Evolutionary conservation across 2,329 filamentous ascomycete species (phyloP).

Genomic region (Epichloe coenophiala): DNA sequence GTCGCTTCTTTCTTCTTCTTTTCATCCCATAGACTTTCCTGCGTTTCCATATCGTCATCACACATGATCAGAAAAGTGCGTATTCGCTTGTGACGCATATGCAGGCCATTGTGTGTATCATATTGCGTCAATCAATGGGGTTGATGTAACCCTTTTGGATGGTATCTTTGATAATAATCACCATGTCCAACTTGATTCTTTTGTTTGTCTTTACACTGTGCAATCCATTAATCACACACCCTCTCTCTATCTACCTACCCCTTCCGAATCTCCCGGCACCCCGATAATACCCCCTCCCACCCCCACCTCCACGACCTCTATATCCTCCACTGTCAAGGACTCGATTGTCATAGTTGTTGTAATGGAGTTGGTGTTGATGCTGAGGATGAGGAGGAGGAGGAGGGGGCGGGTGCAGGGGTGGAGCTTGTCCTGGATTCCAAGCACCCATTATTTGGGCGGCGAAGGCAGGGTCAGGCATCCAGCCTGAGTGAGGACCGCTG

Average conservation of each 20-base stretch:
- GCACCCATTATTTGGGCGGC: slow-evolving; percentile 15
- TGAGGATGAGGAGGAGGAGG: slow-evolving; percentile 4
- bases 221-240: background rate
- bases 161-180: no score
- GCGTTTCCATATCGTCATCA: background rate
- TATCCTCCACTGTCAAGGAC: slow-evolving; percentile 16
- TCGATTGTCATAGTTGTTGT: slow-evolving; percentile 13
- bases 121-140: no score
- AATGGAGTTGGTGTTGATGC: slow-evolving; percentile 3
- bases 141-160: no score
- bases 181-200: background rate
- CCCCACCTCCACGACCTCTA: slow-evolving; percentile 11
- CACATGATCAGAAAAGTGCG: background rate
- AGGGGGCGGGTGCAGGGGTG: slow-evolving; percentile 8
- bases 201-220: background rate
- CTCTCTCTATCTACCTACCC: background rate
- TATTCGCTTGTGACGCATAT: background rate
- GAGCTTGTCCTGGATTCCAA: slow-evolving; percentile 12
- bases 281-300: slow-evolving; percentile 7
- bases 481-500: slow-evolving; percentile 5
- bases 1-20: background rate
- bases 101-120: background rate
- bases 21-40: slow-evolving; percentile 5
- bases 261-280: background rate
- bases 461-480: slow-evolving; percentile 16